Evolutionary conservation across 1,139 yeast genomes (phyloP).

Genomic region (Taphrina communis): DNA sequence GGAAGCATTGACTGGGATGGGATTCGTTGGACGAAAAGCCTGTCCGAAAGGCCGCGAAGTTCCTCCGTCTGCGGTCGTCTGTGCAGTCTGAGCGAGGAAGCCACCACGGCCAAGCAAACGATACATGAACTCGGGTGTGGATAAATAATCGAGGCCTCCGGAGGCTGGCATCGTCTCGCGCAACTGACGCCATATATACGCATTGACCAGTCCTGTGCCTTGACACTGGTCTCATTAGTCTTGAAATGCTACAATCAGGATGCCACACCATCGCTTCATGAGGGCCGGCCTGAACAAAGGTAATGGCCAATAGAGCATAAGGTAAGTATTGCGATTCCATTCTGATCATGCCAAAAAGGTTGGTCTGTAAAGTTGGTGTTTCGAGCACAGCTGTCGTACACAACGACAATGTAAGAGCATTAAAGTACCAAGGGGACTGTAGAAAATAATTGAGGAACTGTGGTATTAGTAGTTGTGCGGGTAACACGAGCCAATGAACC

Average conservation of each 20-base stretch:
- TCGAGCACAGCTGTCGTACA: conserved; percentile 48
- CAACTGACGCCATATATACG: conserved; percentile 38
- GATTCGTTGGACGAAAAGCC: conserved; percentile 26
- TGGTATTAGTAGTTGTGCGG: conserved; percentile 32
- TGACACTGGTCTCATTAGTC: conserved; percentile 16
- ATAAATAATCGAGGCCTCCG: conserved; percentile 26
- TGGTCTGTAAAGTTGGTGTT: conserved; percentile 47
- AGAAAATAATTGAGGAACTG: conserved; percentile 38
- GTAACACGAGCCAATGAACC: neutral
- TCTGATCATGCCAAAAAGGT: conserved; percentile 50
- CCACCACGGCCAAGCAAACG: conserved; percentile 31
- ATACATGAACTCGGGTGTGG: conserved; percentile 32
- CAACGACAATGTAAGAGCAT: conserved; percentile 44
- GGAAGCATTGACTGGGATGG: conserved; percentile 10
- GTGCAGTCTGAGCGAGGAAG: conserved; percentile 24
- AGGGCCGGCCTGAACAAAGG: conserved; percentile 50
- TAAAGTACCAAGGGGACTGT: conserved; percentile 17
- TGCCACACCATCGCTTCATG: conserved; percentile 27
- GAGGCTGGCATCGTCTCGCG: conserved; percentile 34
- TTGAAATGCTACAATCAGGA: neutral
- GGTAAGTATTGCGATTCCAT: conserved; percentile 52
- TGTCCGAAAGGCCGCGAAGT: conserved; percentile 29
- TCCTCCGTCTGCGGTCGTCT: conserved; percentile 30
- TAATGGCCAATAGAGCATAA: conserved; percentile 49
- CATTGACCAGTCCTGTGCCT: conserved; percentile 34